These are phyloP conservation scores for Byssothecium circinans DNA, from an alignment of 2,329 filamentous ascomycete genomes.

Conservation along the genomic window DNA sequence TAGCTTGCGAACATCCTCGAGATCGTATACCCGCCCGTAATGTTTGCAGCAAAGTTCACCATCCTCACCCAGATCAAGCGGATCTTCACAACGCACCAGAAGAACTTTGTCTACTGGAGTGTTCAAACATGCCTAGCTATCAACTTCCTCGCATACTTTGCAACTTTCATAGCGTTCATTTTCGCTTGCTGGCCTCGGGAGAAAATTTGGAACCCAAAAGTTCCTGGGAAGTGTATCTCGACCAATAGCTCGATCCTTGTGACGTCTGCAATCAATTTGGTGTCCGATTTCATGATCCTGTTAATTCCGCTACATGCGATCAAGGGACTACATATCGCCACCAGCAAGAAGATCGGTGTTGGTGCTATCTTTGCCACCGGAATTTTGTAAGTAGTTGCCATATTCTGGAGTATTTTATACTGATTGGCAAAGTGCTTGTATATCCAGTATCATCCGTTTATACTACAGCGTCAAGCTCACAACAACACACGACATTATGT, in stretches of 20 bases:
- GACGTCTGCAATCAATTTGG: slow-evolving; percentile 17
- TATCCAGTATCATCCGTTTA: slow-evolving; percentile 13
- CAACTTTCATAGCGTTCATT: neutral
- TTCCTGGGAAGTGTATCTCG: neutral
- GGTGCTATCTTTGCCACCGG: slow-evolving; percentile 19
- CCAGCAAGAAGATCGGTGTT: slow-evolving; percentile 30
- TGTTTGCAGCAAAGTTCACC: slow-evolving; percentile 14
- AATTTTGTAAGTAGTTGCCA: slow-evolving; percentile 5
- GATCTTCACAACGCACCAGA: slow-evolving; percentile 9
- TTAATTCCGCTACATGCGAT: slow-evolving; percentile 5
- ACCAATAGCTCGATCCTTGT: neutral
- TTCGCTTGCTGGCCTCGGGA: slow-evolving; percentile 3
- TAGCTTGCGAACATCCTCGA: slow-evolving; percentile 11
- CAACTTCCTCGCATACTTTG: slow-evolving; percentile 11
- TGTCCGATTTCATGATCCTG: slow-evolving; percentile 7
- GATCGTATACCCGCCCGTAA: slow-evolving; percentile 14
- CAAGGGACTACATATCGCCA: slow-evolving; percentile 3
- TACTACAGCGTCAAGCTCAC: slow-evolving; percentile 10
- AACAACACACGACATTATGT: slow-evolving; percentile 12
- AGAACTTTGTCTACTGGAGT: slow-evolving; percentile 11
- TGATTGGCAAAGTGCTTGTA: slow-evolving; percentile 10
- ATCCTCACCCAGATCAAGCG: slow-evolving; percentile 18
- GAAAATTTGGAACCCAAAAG: slow-evolving; percentile 1
- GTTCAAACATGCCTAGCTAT: slow-evolving; percentile 14
- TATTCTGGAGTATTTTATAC: neutral